Evolutionary conservation across 2,329 filamentous ascomycete species (phyloP).

Genomic region (Verticillium zaregamsianum): DNA sequence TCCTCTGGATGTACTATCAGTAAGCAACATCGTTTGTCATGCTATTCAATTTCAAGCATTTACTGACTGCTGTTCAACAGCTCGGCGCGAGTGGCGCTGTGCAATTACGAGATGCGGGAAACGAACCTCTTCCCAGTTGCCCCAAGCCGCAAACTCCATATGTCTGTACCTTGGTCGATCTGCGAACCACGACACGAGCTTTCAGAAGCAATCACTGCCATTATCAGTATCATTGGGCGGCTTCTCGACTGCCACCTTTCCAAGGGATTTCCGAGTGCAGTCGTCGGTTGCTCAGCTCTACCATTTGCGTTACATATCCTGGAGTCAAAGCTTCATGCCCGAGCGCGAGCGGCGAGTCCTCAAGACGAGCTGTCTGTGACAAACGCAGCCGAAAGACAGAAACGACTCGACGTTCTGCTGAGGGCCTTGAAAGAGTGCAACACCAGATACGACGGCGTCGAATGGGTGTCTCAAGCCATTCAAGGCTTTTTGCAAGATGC

Average conservation of each 20-base stretch:
- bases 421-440: constrained; percentile 42
- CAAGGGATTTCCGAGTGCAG: constrained; percentile 42
- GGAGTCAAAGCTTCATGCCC: constrained; percentile 25
- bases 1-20: constrained; percentile 50
- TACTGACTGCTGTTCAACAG: constrained; percentile 18
- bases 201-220: constrained; percentile 36
- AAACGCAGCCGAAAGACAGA: constrained; percentile 33
- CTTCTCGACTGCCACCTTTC: constrained; percentile 38
- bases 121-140: constrained; percentile 30
- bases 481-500: constrained; percentile 37
- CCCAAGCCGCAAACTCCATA: constrained; percentile 23
- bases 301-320: constrained; percentile 27
- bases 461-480: constrained; percentile 39
- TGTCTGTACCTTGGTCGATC: constrained; percentile 14
- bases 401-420: constrained; percentile 37
- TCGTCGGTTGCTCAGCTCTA: constrained; percentile 29
- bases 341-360: neutral
- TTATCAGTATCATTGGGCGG: constrained; percentile 41
- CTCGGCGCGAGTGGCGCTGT: constrained; percentile 37
- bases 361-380: constrained; percentile 10
- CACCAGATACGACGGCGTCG: constrained; percentile 39
- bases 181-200: constrained; percentile 38
- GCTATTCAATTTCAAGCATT: neutral
- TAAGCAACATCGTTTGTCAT: constrained; percentile 21
- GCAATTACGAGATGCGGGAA: constrained; percentile 41